A percentile compares a stretch with the other conserved stretches of the same genome.
These are phyloP conservation scores for Mucor velutinosus DNA, from an alignment of 371 early-diverging fungal species.

Conservation along the genomic window DNA sequence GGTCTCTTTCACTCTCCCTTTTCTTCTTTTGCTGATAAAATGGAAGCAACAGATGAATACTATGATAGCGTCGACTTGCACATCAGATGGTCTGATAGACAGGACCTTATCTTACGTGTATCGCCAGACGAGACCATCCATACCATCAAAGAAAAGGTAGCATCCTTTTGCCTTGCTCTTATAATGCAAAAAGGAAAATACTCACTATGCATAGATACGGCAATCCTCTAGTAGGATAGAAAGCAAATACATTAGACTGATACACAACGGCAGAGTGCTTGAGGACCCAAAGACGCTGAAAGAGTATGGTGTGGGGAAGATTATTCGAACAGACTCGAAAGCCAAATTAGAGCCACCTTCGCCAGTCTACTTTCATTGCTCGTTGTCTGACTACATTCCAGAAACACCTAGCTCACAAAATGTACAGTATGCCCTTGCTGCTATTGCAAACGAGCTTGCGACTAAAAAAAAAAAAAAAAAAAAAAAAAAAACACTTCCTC, in stretches of 20 bases:
- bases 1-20: background rate
- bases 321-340: conserved; percentile 26
- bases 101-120: conserved; percentile 38
- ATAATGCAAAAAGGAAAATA: background rate
- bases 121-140: conserved; percentile 44
- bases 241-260: conserved; percentile 56
- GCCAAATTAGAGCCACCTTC: conserved; percentile 32
- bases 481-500: too few relatives aligned
- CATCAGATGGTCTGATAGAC: conserved; percentile 48
- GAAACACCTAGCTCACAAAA: conserved; percentile 21
- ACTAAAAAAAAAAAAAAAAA: too few relatives aligned
- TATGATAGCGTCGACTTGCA: conserved; percentile 46
- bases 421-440: conserved; percentile 6
- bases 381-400: conserved; percentile 47
- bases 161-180: background rate
- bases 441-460: background rate
- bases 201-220: conserved; percentile 14
- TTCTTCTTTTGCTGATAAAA: background rate
- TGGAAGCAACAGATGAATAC: conserved; percentile 24
- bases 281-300: conserved; percentile 32
- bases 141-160: conserved; percentile 55
- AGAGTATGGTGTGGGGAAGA: conserved; percentile 43
- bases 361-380: conserved; percentile 49
- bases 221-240: conserved; percentile 23
- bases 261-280: conserved; percentile 58